Evolutionary conservation across 2,329 filamentous ascomycete species (phyloP).

Genomic region (Fusarium bactridioides): DNA sequence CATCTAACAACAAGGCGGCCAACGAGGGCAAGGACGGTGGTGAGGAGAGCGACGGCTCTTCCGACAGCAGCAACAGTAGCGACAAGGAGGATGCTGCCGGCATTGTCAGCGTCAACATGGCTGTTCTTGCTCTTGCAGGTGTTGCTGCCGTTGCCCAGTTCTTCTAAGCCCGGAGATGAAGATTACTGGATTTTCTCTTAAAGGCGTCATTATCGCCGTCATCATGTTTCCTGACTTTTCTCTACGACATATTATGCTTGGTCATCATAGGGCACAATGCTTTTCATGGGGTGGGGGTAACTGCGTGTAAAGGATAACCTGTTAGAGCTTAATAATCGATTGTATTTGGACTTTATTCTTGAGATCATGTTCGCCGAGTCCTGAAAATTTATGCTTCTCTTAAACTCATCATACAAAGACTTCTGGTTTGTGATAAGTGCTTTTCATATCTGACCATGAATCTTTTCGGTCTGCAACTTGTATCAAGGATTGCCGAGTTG

Average conservation of each 20-base stretch:
- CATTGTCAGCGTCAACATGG: slow-evolving; percentile 55
- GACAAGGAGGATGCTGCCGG: slow-evolving; percentile 54
- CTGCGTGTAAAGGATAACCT: slow-evolving; percentile 45
- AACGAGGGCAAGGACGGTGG: slow-evolving; percentile 55
- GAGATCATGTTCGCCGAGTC: neutral
- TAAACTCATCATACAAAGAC: neutral
- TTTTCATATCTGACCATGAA: neutral
- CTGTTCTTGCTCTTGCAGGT: slow-evolving; percentile 56
- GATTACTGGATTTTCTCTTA: slow-evolving; percentile 41
- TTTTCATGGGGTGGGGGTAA: slow-evolving; percentile 38
- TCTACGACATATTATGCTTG: slow-evolving; percentile 48
- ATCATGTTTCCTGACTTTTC: slow-evolving; percentile 47
- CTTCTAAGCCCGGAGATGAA: slow-evolving; percentile 53
- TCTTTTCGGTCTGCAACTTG: neutral
- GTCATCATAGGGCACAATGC: slow-evolving; percentile 42
- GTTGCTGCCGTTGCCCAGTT: slow-evolving; percentile 59
- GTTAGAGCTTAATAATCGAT: slow-evolving; percentile 56
- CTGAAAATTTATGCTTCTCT: neutral
- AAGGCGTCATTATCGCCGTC: slow-evolving; percentile 48
- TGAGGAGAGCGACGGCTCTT: slow-evolving; percentile 37
- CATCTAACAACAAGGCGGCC: slow-evolving; percentile 59
- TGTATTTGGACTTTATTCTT: slow-evolving; percentile 45
- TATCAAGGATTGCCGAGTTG: neutral
- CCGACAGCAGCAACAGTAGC: slow-evolving; percentile 37
- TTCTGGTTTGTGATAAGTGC: neutral